Evolutionary conservation across 306 rosid genomes (phyloP).

Genomic region (Cicer pinnatifidum): DNA sequence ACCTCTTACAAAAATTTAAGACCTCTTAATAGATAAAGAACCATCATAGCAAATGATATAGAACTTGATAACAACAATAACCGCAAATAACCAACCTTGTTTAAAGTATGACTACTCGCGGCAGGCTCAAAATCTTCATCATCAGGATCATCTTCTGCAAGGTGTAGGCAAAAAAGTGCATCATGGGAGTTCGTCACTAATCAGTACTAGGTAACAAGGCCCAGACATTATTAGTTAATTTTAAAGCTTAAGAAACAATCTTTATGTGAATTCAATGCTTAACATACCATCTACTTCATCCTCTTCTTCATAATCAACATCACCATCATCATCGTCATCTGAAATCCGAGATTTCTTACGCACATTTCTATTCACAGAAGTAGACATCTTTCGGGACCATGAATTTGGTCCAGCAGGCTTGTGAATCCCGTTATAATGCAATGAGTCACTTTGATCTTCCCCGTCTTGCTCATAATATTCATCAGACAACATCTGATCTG

Average conservation of each 20-base stretch:
- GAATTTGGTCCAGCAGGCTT: conserved; percentile 59
- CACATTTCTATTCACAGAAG: conserved; percentile 47
- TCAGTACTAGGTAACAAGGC: conserved; percentile 22
- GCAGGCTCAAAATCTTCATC: conserved; percentile 95
- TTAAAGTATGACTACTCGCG: conserved; percentile 61
- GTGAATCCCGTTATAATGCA: conserved; percentile 59
- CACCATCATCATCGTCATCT: conserved; percentile 56
- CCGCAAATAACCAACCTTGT: conserved; percentile 61
- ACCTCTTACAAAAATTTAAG: conserved; percentile 25
- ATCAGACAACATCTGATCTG: conserved; percentile 94
- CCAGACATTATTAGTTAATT: conserved; percentile 14
- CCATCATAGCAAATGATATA: conserved; percentile 20
- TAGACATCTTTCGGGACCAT: conserved; percentile 65
- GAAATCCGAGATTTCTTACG: conserved; percentile 64
- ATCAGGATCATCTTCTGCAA: conserved; percentile 95
- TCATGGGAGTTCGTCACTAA: conserved; percentile 26
- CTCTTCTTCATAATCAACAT: conserved; percentile 94
- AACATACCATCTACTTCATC: conserved; percentile 83
- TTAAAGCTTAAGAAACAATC: conserved; percentile 39
- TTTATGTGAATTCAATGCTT: conserved; percentile 28
- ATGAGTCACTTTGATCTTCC: conserved; percentile 79
- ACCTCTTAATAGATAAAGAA: conserved; percentile 14
- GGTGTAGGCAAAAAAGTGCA: conserved; percentile 34
- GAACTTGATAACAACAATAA: conserved; percentile 28
- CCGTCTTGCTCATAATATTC: conserved; percentile 99